A percentile compares a stretch with the other conserved stretches of the same genome.
Evolutionary conservation across 1,139 yeast species (phyloP).

Genomic region (Protomyces macrosporus): DNA sequence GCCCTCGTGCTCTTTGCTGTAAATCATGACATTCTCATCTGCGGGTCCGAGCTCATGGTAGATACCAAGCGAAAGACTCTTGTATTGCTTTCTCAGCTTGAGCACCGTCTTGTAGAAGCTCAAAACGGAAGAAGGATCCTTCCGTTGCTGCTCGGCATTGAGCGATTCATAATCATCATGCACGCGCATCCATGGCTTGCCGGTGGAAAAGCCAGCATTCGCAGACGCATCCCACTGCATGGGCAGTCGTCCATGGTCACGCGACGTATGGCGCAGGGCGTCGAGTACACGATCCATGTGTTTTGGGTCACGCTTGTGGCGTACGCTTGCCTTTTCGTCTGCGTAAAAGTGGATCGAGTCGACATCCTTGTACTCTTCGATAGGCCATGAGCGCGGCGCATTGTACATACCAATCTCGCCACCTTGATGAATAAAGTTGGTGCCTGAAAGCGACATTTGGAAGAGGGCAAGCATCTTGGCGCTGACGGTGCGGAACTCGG

Average conservation of each 20-base stretch:
- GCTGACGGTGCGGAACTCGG: conserved; percentile 40
- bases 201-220: conserved; percentile 50
- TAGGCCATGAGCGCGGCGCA: conserved; percentile 46
- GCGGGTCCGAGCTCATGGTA: conserved; percentile 35
- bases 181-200: conserved; percentile 53
- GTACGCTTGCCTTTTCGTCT: conserved; percentile 8
- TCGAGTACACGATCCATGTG: conserved; percentile 13
- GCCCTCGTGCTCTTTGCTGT: not conserved
- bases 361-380: conserved; percentile 50
- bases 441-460: conserved; percentile 50
- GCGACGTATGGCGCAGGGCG: conserved; percentile 20
- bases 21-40: conserved; percentile 14
- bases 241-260: conserved; percentile 51
- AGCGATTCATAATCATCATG: conserved; percentile 49
- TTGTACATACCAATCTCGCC: conserved; percentile 56
- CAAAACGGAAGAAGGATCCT: conserved; percentile 48
- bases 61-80: conserved; percentile 47
- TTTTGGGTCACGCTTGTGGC: conserved; percentile 10
- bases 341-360: conserved; percentile 46
- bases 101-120: conserved; percentile 47
- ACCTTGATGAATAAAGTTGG: conserved; percentile 53
- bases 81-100: conserved; percentile 45
- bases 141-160: conserved; percentile 48
- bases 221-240: conserved; percentile 51
- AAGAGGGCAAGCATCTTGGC: conserved; percentile 50